Base-by-base conservation (phyloP, 352 stramenopile genomes). In the Phytopythium helicoides region DNA sequence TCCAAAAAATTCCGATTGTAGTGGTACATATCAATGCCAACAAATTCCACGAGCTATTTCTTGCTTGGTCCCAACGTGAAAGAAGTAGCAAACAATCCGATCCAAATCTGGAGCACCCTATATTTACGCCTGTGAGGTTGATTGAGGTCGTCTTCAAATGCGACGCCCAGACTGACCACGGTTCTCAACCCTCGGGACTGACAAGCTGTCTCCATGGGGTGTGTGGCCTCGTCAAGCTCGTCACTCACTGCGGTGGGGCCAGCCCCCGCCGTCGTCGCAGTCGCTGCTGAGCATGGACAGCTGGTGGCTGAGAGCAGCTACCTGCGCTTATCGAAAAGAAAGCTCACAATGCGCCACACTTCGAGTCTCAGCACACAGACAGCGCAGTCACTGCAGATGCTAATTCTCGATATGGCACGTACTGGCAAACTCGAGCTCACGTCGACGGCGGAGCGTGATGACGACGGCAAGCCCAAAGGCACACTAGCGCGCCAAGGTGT, bases 351-450 rank as follows among this genome's bases (percentile, higher is more conserved):
- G 64, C 60, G 64, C 8, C 60, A 72, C 36, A 72, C 64, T 16
- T 60, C 64, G 37, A 62, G 58, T 1, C 38, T 72, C 23, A 62
- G 67, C 60, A 66, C 55, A 10, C 60, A 69, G 49, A 54, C 49
- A 5, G 54, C 50, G n/a, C 55, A 72, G 37, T 54, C 55, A 53
- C 53, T 72, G 21, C 60, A 72, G 49, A 52, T 56, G 19, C 64
- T 89, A 31, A 74, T 86, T 21, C 47, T 79, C 6, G 71, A 81
- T 12, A 86, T 87, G 73, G 71, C 59, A 14, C 62, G 60, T 11
- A 77, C 52, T 0, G 76, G 73, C 10, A 65, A 66, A 53, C 52
- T 89, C 21, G 76, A 89, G 48, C 72, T 89, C 42, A 89, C 78
- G 47, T 89, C 78, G 1, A 57, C 77, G 3, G 54, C 73, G 2